These are phyloP conservation scores for Tetrahymena thermophila DNA, from an alignment of 73 alveolate genomes.

Conservation along the genomic window DNA sequence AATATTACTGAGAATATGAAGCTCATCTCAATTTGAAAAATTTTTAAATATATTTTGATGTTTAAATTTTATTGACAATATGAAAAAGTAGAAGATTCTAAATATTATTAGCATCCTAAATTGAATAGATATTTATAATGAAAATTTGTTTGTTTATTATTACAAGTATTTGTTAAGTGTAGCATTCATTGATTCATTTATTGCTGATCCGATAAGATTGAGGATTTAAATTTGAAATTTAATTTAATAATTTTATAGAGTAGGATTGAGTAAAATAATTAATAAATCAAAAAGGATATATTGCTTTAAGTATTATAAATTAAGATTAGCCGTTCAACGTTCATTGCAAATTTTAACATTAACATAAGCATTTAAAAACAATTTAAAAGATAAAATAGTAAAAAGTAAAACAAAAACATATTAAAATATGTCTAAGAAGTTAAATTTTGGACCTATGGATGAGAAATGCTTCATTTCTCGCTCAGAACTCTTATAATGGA, in stretches of 20 bases:
- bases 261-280: background rate
- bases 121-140: background rate
- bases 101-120: background rate
- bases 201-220: background rate
- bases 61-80: too few relatives aligned
- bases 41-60: too few relatives aligned
- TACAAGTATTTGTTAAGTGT: background rate
- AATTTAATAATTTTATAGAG: background rate
- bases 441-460: background rate
- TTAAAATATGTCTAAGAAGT: background rate
- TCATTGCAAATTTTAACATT: too few relatives aligned
- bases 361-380: too few relatives aligned
- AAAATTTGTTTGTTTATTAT: background rate
- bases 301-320: background rate
- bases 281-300: background rate
- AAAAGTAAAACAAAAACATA: background rate
- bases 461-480: background rate
- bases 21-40: too few relatives aligned
- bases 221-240: background rate
- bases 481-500: background rate
- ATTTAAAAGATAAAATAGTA: background rate
- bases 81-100: background rate
- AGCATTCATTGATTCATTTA: background rate
- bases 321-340: background rate
- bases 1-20: background rate